Conservation (phyloP, 148 eudicot genomes). For the Cornus suecica region DNA sequence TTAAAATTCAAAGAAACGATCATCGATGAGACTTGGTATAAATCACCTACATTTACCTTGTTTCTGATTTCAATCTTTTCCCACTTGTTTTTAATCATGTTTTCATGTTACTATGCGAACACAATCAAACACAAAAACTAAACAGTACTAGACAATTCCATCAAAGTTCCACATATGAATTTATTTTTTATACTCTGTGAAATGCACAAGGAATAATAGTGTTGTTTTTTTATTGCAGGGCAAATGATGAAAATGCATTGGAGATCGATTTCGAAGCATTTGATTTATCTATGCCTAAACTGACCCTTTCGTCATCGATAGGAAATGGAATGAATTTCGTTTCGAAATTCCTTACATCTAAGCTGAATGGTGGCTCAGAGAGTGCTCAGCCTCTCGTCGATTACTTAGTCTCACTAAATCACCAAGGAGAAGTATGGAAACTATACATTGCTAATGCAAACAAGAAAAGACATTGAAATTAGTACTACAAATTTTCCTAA, state of each 20-base stretch:
- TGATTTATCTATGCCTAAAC: slow-evolving; percentile 55
- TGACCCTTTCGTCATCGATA: slow-evolving; percentile 68
- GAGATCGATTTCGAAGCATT: slow-evolving; percentile 88
- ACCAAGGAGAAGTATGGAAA: slow-evolving; percentile 64
- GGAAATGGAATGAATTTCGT: slow-evolving; percentile 69
- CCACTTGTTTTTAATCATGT: too few relatives aligned
- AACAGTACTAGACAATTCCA: too few relatives aligned
- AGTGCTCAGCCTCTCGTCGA: slow-evolving; percentile 69
- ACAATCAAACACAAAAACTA: too few relatives aligned
- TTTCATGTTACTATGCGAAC: too few relatives aligned
- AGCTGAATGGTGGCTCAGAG: slow-evolving; percentile 37
- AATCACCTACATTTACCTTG: not conserved
- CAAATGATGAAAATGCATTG: slow-evolving; percentile 78
- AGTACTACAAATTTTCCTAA: too few relatives aligned
- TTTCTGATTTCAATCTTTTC: not conserved
- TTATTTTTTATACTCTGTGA: too few relatives aligned
- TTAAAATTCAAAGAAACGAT: slow-evolving; percentile 74
- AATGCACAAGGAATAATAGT: not conserved
- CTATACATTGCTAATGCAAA: not conserved
- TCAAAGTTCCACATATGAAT: too few relatives aligned
- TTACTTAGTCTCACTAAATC: slow-evolving; percentile 60
- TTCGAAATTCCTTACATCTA: slow-evolving; percentile 75
- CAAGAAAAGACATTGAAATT: too few relatives aligned
- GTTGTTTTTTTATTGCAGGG: slow-evolving; percentile 46
- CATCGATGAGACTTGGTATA: slow-evolving; percentile 68